Base-by-base conservation (phyloP, 495 filamentous ascomycete species). In the Articulospora tetracladia region DNA sequence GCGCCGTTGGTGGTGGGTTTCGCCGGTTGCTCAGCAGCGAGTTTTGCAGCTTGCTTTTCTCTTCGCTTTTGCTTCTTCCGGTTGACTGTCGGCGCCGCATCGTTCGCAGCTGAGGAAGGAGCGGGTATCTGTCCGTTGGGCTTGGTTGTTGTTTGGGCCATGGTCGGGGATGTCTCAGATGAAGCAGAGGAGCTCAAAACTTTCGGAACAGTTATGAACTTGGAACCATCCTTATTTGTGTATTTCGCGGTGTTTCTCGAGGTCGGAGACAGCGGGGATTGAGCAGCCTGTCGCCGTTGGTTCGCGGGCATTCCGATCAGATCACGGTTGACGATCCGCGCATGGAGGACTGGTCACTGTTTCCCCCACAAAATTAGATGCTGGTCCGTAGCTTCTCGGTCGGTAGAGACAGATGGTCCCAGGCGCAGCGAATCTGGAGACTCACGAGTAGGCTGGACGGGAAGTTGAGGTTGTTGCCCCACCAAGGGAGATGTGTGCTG, bases 61-160 rank as follows among this genome's bases (percentile, higher is more conserved):
- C 89, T 85, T 28, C 89, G 83, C 73, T 96, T 96, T 71, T 93
- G 89, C 73, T 97, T 97, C 76, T 97, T 97, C 68, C 89, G 85
- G 73, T 97, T 97, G 44, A 93, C 88, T 3, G 72, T 64, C 19
- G 61, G 64, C 11, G 62, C 62, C 50, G 44, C 41, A 65, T 57
- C 58, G 51, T 69, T 64, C 19, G 66, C 55, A 55, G 41, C 53
- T 22, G 64, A 19, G 13, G 61, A 26, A 36, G 64, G 47, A 19
- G 41, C 48, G 0, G 59, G 58, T 12, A 41, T 55, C 44, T 67
- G 64, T 13, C 67, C 64, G 54, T 69, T 69, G 52, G 66, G 19
- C 48, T 66, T 63, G 22, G 57, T 60, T 3, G 57, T 62, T 6
- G 62, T 61, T 73, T 79, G 55, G 71, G 78, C 52, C 79, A 82